phyloP scores from a whole-genome alignment of 2,329 filamentous ascomycete genomes.

The Cladorrhinum sp. region DNA sequence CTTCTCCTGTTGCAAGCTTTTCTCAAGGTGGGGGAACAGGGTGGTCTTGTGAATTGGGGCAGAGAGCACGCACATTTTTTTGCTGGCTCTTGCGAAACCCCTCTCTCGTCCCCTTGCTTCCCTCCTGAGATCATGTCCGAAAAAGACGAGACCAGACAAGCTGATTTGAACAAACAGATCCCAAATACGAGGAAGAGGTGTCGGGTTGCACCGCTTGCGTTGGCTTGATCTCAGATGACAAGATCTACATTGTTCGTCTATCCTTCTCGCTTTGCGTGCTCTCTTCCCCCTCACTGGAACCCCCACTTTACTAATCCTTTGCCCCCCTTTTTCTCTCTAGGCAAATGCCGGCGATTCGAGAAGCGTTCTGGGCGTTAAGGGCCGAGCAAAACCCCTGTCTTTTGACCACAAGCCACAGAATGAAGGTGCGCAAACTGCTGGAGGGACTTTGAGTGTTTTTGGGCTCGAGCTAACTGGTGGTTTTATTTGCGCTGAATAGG shows the following conservation, averaged over 20 bases:
- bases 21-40: constrained; percentile 2
- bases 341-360: constrained; percentile 96
- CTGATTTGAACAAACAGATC: constrained; percentile 57
- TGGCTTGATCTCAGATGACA: constrained; percentile 80
- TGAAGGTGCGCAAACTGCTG: constrained; percentile 61
- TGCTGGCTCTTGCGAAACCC: constrained; percentile 2
- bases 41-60: neutral
- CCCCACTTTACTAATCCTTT: constrained; percentile 18
- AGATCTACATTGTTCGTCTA: constrained; percentile 86
- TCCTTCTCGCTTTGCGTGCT: constrained; percentile 13
- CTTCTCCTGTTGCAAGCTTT: neutral
- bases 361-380: constrained; percentile 93
- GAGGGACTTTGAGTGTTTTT: neutral
- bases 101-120: constrained; percentile 3
- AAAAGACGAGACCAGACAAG: constrained; percentile 1
- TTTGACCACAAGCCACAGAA: constrained; percentile 99
- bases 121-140: neutral
- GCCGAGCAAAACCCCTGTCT: constrained; percentile 94
- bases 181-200: constrained; percentile 95
- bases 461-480: constrained; percentile 16
- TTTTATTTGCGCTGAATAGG: constrained; percentile 47
- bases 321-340: constrained; percentile 46
- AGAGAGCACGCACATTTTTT: neutral
- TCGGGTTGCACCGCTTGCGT: constrained; percentile 97
- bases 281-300: constrained; percentile 1